Percentiles rank a stretch among this genome's conserved stretches.
phyloP scores from a whole-genome alignment of 768 basidiomycete species.

The Kwoniella bestiolae region DNA sequence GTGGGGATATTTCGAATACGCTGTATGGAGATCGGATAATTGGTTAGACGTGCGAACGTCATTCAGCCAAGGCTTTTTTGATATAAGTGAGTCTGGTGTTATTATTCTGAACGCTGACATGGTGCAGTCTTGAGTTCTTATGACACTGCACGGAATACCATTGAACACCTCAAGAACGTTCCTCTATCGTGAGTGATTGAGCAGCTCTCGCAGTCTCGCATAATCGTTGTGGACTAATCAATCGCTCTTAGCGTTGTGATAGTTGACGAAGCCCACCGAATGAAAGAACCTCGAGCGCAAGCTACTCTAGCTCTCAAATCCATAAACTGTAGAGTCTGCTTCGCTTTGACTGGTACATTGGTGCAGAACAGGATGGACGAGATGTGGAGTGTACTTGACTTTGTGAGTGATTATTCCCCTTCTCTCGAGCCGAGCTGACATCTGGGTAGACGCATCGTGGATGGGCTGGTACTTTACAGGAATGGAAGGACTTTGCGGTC shows the following conservation, averaged over 20 bases:
- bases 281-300: slow-evolving; percentile 77
- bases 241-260: slow-evolving; percentile 44
- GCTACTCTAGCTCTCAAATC: slow-evolving; percentile 72
- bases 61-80: slow-evolving; percentile 80
- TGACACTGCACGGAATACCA: slow-evolving; percentile 73
- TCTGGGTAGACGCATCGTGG: slow-evolving; percentile 64
- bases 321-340: slow-evolving; percentile 70
- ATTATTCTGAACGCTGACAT: neutral
- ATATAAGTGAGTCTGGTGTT: slow-evolving; percentile 66
- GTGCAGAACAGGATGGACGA: slow-evolving; percentile 89
- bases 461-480: slow-evolving; percentile 68
- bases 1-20: slow-evolving; percentile 96
- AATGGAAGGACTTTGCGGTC: slow-evolving; percentile 76
- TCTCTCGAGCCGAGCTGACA: too few species aligned
- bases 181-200: slow-evolving; percentile 67
- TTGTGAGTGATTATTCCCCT: too few species aligned
- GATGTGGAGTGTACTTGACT: slow-evolving; percentile 88
- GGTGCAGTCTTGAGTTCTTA: slow-evolving; percentile 76
- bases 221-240: too few species aligned
- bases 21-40: slow-evolving; percentile 66
- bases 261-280: slow-evolving; percentile 86
- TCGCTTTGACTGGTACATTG: slow-evolving; percentile 83
- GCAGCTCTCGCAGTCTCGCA: too few species aligned
- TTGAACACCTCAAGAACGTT: slow-evolving; percentile 70
- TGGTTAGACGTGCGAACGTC: slow-evolving; percentile 67